Conservation (phyloP, 164 flowering plant genomes). For the Chimonanthus praecox region DNA sequence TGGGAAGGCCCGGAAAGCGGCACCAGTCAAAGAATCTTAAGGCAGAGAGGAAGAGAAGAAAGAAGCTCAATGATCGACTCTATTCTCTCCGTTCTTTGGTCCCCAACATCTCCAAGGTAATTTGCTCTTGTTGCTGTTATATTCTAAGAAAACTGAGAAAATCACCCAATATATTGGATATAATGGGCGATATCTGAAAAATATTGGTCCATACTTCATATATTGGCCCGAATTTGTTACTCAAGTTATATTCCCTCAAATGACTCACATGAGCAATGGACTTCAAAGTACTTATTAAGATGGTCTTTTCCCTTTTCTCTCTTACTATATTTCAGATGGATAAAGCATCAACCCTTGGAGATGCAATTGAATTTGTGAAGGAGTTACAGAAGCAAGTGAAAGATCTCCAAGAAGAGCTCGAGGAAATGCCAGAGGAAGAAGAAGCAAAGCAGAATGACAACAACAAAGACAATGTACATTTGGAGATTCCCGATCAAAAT, state of each 20-base stretch:
- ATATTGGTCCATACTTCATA: too few species aligned
- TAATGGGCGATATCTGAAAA: too few species aligned
- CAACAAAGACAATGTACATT: constrained; percentile 12
- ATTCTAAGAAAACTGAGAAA: not conserved
- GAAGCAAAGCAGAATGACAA: constrained; percentile 13
- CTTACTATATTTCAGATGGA: constrained; percentile 46
- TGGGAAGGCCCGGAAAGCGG: constrained; percentile 42
- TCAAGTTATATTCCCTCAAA: too few species aligned
- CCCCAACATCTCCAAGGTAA: constrained; percentile 87
- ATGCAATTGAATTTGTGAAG: constrained; percentile 77
- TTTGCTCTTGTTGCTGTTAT: not conserved
- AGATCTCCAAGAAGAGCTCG: constrained; percentile 76
- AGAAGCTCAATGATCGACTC: constrained; percentile 86
- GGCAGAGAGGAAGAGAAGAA: constrained; percentile 95
- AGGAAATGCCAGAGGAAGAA: constrained; percentile 57
- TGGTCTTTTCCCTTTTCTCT: not conserved
- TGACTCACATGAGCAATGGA: too few species aligned
- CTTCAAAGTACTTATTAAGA: not conserved
- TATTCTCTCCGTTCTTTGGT: constrained; percentile 72
- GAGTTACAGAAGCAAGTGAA: constrained; percentile 72
- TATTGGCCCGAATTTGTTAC: too few species aligned
- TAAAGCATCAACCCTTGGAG: constrained; percentile 79
- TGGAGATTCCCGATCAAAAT: constrained; percentile 22
- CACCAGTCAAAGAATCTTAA: constrained; percentile 66
- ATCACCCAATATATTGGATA: not conserved